phyloP scores from a whole-genome alignment of 2,329 filamentous ascomycete species.

The Diaporthe vexans region DNA sequence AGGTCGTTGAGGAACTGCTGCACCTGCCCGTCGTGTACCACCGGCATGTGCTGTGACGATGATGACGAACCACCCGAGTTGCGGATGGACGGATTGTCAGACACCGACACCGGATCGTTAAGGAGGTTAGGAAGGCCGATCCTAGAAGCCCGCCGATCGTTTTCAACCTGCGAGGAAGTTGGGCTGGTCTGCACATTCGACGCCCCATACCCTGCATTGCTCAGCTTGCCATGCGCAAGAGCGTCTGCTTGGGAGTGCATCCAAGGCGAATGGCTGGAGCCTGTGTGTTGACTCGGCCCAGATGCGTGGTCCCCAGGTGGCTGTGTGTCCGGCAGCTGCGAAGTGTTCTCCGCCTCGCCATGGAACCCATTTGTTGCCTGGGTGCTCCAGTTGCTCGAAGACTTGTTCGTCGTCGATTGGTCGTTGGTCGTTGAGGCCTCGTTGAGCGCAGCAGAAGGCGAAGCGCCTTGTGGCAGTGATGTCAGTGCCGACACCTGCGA shows the following conservation, averaged over 20 bases:
- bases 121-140: conserved; percentile 56
- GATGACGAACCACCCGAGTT: conserved; percentile 51
- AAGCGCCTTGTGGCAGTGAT: conserved; percentile 68
- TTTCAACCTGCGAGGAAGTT: conserved; percentile 55
- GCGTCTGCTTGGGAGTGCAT: conserved; percentile 70
- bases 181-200: conserved; percentile 49
- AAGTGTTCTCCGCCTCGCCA: conserved; percentile 58
- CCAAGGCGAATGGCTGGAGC: conserved; percentile 68
- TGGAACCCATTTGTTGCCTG: conserved; percentile 79
- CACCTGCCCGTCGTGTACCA: conserved; percentile 65
- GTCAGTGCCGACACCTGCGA: conserved; percentile 76
- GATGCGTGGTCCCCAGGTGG: conserved; percentile 48
- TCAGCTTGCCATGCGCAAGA: conserved; percentile 54
- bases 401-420: conserved; percentile 73
- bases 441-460: conserved; percentile 75
- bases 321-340: conserved; percentile 69
- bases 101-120: conserved; percentile 56
- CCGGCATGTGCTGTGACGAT: conserved; percentile 60
- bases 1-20: conserved; percentile 73
- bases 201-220: conserved; percentile 36
- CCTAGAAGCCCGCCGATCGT: conserved; percentile 49
- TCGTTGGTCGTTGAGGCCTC: conserved; percentile 96
- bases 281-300: conserved; percentile 58
- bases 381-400: conserved; percentile 76
- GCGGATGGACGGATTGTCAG: conserved; percentile 45